phyloP scores from a whole-genome alignment of 106 monocot species.

The Dendrobium chrysotoxum region DNA sequence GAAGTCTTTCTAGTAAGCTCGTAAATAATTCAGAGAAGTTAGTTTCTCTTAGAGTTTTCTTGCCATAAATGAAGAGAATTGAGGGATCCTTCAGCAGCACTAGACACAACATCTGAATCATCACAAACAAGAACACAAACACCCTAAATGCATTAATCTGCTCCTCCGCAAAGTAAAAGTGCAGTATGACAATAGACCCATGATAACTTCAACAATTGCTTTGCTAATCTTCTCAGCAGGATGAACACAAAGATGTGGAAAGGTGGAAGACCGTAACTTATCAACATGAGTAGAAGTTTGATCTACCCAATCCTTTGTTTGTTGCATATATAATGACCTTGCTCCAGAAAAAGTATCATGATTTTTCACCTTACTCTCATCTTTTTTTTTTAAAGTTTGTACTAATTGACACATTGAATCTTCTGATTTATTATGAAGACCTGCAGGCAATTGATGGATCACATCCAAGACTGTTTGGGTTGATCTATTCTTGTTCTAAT shows the following conservation, averaged over 20 bases:
- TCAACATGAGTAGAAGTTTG: constrained; percentile 63
- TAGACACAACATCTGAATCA: too few relatives aligned
- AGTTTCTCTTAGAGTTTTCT: too few relatives aligned
- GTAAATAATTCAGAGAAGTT: too few relatives aligned
- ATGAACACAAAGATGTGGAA: constrained; percentile 55
- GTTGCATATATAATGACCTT: constrained; percentile 41
- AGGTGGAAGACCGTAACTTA: constrained; percentile 64
- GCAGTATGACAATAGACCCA: constrained; percentile 51
- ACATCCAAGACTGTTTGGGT: constrained; percentile 46
- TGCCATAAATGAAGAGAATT: too few relatives aligned
- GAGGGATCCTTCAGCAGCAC: too few relatives aligned
- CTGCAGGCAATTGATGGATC: constrained; percentile 50
- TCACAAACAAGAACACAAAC: too few relatives aligned
- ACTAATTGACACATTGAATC: constrained; percentile 13
- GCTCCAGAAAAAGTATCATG: constrained; percentile 4
- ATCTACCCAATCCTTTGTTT: constrained; percentile 63
- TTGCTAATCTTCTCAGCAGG: constrained; percentile 46
- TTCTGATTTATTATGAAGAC: constrained; percentile 14
- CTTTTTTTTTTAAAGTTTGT: constrained; percentile 1
- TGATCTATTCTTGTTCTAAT: too few relatives aligned
- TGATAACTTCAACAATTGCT: constrained; percentile 57
- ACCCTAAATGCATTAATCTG: constrained; percentile 72
- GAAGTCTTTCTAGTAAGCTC: too few relatives aligned
- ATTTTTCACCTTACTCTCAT: constrained; percentile 5
- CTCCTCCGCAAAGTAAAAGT: constrained; percentile 42